A percentile compares a stretch with the other conserved stretches of the same genome.
phyloP scores from a whole-genome alignment of 805 yeast species.

The Nadsonia fulvescens region DNA sequence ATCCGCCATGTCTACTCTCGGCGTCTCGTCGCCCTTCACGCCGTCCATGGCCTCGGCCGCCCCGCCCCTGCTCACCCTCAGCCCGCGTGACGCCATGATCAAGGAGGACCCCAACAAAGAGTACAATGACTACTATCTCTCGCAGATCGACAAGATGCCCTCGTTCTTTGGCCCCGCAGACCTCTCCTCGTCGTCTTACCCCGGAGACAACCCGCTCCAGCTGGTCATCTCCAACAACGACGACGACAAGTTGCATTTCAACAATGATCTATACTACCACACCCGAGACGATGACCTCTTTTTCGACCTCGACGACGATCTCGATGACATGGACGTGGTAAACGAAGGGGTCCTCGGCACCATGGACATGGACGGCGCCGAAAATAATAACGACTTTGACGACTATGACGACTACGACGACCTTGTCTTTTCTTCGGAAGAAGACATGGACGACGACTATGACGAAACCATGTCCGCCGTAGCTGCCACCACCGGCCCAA shows the following conservation, averaged over 20 bases:
- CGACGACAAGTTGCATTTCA: slow-evolving; percentile 11
- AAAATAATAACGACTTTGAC: slow-evolving; percentile 3
- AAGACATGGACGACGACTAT: slow-evolving; percentile 6
- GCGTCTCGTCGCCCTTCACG: too few species aligned
- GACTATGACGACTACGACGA: slow-evolving; percentile 3
- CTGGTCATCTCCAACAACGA: slow-evolving; percentile 8
- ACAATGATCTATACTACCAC: too few species aligned
- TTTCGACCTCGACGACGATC: slow-evolving; percentile 4
- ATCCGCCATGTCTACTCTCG: too few species aligned
- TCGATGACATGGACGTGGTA: background rate
- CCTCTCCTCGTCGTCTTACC: slow-evolving; percentile 4
- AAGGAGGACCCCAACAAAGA: slow-evolving; percentile 6
- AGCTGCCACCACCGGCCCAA: background rate
- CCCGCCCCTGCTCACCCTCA: too few species aligned
- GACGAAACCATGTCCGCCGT: slow-evolving; percentile 8
- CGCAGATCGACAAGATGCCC: slow-evolving; percentile 4
- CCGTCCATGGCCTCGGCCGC: too few species aligned
- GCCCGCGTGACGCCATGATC: slow-evolving; percentile 7
- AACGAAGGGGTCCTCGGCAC: too few species aligned
- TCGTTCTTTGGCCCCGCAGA: slow-evolving; percentile 6
- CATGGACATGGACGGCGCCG: too few species aligned
- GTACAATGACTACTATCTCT: slow-evolving; percentile 1
- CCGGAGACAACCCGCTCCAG: slow-evolving; percentile 1
- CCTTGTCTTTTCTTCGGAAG: slow-evolving; percentile 1
- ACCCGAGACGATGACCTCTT: slow-evolving; percentile 6